phyloP scores from a whole-genome alignment of 257 asterid species.

The Asclepias syriaca region DNA sequence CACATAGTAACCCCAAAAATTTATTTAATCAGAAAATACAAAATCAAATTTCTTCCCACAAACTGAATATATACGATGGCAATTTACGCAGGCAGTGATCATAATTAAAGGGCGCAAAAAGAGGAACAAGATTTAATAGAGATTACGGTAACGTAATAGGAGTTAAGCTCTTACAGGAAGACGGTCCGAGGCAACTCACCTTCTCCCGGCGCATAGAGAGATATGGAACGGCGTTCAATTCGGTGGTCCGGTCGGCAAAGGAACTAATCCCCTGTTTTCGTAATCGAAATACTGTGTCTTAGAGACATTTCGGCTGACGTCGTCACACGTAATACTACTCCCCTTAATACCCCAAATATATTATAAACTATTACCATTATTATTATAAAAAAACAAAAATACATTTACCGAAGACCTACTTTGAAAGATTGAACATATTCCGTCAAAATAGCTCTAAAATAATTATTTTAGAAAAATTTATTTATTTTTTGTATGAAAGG shows the following conservation, averaged over 20 bases:
- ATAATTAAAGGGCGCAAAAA: neutral
- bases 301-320: too few species aligned
- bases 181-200: neutral
- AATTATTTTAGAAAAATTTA: too few species aligned
- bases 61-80: neutral
- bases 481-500: too few species aligned
- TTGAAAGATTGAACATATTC: too few species aligned
- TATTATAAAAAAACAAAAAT: too few species aligned
- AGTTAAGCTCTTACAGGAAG: neutral
- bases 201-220: neutral
- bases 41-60: neutral
- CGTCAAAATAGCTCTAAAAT: too few species aligned
- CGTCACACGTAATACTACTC: too few species aligned
- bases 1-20: neutral
- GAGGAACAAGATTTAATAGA: neutral
- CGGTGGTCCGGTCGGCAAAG: neutral
- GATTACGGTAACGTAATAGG: neutral
- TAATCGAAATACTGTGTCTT: too few species aligned
- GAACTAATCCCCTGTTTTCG: neutral
- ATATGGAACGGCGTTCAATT: neutral
- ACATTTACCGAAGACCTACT: too few species aligned
- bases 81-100: neutral
- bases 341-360: too few species aligned
- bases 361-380: too few species aligned
- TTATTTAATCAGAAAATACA: neutral